phyloP scores from a whole-genome alignment of 1,139 yeast species.

The Citeromyces hawaiiensis region DNA sequence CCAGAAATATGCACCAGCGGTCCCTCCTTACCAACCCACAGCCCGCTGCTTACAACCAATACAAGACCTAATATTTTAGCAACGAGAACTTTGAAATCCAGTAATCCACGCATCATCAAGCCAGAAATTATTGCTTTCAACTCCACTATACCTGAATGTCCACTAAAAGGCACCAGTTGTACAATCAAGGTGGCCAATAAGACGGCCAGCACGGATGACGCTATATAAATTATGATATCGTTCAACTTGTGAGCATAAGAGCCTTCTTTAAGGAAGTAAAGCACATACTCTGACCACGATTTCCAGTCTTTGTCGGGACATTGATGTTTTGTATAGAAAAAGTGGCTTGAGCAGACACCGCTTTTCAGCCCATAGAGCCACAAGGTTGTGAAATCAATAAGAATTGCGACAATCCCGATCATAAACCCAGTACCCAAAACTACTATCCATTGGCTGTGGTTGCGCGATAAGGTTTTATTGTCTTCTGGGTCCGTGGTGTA shows the following conservation, averaged over 20 bases:
- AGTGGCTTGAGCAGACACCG: slow-evolving; percentile 28
- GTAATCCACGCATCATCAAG: slow-evolving; percentile 30
- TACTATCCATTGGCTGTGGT: slow-evolving; percentile 38
- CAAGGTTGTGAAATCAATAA: slow-evolving; percentile 45
- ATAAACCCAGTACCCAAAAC: slow-evolving; percentile 40
- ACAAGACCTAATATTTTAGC: slow-evolving; percentile 42
- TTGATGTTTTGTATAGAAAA: slow-evolving; percentile 18
- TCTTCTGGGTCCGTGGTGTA: slow-evolving; percentile 2
- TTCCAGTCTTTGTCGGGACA: slow-evolving; percentile 21
- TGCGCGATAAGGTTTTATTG: slow-evolving; percentile 7
- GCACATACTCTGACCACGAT: slow-evolving; percentile 21
- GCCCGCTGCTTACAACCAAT: slow-evolving; percentile 65
- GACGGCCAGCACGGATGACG: slow-evolving; percentile 19
- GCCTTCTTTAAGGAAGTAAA: slow-evolving; percentile 12
- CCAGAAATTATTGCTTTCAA: slow-evolving; percentile 54
- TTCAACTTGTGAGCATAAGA: slow-evolving; percentile 16
- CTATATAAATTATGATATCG: slow-evolving; percentile 20
- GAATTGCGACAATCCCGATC: slow-evolving; percentile 46
- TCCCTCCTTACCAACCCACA: slow-evolving; percentile 90
- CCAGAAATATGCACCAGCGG: slow-evolving; percentile 84
- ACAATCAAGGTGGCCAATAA: slow-evolving; percentile 20
- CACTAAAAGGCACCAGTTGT: slow-evolving; percentile 27
- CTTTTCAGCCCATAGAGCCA: slow-evolving; percentile 51
- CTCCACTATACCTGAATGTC: slow-evolving; percentile 62
- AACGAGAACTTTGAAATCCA: slow-evolving; percentile 32